Base-by-base conservation (phyloP, 2,329 filamentous ascomycete genomes). In the Trichocomaceae sp. region DNA sequence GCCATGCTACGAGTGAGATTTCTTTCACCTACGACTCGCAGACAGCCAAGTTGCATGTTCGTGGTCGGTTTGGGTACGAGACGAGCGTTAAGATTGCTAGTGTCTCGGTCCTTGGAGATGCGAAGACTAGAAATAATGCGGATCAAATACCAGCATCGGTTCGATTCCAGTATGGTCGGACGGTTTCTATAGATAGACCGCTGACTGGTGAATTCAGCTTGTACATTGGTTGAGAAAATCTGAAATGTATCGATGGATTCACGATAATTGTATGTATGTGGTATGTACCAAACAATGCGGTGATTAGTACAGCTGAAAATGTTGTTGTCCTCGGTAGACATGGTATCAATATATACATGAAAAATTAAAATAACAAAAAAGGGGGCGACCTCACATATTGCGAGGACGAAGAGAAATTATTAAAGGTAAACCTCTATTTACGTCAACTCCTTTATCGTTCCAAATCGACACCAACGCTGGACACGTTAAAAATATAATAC, bases 21-120 rank as follows among this genome's bases (percentile, higher is more conserved):
- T 79, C 76, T 15, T 82, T 78, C 8, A 72, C 81, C 51, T 76
- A 90, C 51, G 69, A 73, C 12, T 87, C 90, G 60, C 62, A 65
- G 46, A 67, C 76, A 1, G 79, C 79, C 35, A 64, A 64, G 57
- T 73, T 68, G 26, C 54, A 39, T 23, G 59, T 71, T 12, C 56
- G 60, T 9, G 69, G 70, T 0, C 53, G 59, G 12, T 70, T 72
- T 37, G 63, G 60, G 0, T 63, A 60, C 55, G 53, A 60, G 20
- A 55, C 62, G 2, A 58, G 61, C 15, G 64, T 70, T 17, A 57
- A 56, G 20, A 61, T 74, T 42, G 66, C 69, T 47, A 61, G 61
- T 13, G 62, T 72, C 29, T 71, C 63, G 1, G 47, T 74, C n/a
- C 59, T 72, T 15, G 68, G 68, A 4, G 49, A 53, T 22, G 26